Evolutionary conservation across 495 filamentous ascomycete genomes (phyloP).

Genomic region (Umbilicaria muhlenbergii): DNA sequence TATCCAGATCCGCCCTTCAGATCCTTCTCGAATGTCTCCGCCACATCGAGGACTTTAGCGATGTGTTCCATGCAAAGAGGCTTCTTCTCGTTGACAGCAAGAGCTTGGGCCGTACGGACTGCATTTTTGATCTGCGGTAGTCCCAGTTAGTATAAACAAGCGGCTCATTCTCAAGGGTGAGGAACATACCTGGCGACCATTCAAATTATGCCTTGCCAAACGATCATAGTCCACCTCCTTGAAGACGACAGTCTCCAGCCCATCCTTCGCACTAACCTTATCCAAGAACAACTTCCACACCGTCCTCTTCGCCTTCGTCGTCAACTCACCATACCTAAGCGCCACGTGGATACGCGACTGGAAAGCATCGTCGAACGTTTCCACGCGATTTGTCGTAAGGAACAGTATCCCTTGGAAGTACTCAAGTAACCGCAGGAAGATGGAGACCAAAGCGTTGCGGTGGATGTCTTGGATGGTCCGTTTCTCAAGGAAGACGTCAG

Average conservation of each 20-base stretch:
- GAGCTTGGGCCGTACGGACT: slow-evolving; percentile 69
- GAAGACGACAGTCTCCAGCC: slow-evolving; percentile 45
- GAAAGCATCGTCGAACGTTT: slow-evolving; percentile 56
- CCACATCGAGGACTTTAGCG: slow-evolving; percentile 65
- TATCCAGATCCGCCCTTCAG: slow-evolving; percentile 47
- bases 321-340: slow-evolving; percentile 66
- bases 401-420: slow-evolving; percentile 74
- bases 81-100: slow-evolving; percentile 62
- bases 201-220: slow-evolving; percentile 56
- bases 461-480: slow-evolving; percentile 55
- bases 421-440: slow-evolving; percentile 57
- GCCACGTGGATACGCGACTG: slow-evolving; percentile 57
- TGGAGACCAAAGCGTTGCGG: slow-evolving; percentile 63
- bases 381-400: slow-evolving; percentile 65
- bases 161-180: not conserved
- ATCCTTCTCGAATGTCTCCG: slow-evolving; percentile 70
- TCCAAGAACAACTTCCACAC: slow-evolving; percentile 82
- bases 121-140: slow-evolving; percentile 69
- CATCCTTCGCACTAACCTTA: slow-evolving; percentile 42
- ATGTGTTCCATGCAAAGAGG: slow-evolving; percentile 68
- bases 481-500: slow-evolving; percentile 65
- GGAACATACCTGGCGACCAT: slow-evolving; percentile 60
- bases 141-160: not conserved
- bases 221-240: slow-evolving; percentile 49
- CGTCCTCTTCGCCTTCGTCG: slow-evolving; percentile 55